Base-by-base conservation (phyloP, 495 filamentous ascomycete genomes). In the Penicillium samsonianum region DNA sequence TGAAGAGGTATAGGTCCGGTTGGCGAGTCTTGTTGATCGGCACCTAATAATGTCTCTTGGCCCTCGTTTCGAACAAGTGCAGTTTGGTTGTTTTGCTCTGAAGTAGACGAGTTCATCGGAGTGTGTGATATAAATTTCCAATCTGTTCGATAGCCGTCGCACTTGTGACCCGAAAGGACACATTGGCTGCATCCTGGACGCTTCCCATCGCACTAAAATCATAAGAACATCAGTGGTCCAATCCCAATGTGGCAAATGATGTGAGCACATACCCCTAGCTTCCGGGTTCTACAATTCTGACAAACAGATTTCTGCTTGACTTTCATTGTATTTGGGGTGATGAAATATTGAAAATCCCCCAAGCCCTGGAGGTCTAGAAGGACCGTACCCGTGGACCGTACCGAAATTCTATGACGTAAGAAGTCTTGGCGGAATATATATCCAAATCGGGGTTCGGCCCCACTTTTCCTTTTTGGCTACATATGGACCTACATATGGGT, bases 131-230 rank as follows among this genome's bases (percentile, higher is more conserved):
- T 28, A 40, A 66, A 68, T n/a, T 49, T 64, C 66, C 66, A 68
- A 4, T 59, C 46, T 5, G 50, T 37, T 43, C 26, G 52, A 46
- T 69, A 62, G 9, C 66, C 64, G 14, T 57, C 55, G 25, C 66
- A 69, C 2, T 31, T 48, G 42, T 54, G 48, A 3, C 64, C 59
- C 4, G 64, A 57, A 16, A 61, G 51, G 9, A 53, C 31, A 40
- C 66, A 67, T 44, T 69, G 66, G 46, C 55, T 58, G 22, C 66
- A 69, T 38, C 5, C 56, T 12, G 66, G 66, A 11, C 19, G 55
- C 26, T 67, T 66, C 12, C 66, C 64, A 58, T 69, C 64, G 25
- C 66, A 69, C 66, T 69, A 28, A 12, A 10, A 38, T 17, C 9
- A 30, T 30, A 30, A 30, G n/a, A 26, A 22, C 12, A n/a, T 55